Evolutionary conservation across 495 filamentous ascomycete genomes (phyloP), one percentile per base, ranked within the genome.

Genomic region (Trichodelitschia bisporula): DNA sequence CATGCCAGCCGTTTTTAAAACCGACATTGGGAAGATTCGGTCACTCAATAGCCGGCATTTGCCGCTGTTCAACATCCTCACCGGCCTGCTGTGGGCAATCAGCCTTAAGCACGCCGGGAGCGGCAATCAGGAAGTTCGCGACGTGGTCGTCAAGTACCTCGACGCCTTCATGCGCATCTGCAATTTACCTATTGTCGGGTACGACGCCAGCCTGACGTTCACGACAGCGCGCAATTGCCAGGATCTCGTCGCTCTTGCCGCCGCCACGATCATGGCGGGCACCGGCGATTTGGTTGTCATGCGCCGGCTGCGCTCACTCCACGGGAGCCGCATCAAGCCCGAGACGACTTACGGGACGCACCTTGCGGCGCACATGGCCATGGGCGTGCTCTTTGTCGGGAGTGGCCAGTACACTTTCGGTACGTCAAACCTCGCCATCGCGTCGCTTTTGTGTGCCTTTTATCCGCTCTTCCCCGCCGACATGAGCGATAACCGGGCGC

Each of bases 301-400:
- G 45, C 69, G 89, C n/a, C 66, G 83, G 10, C 60, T 99, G 15
- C 70, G 86, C 3, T 68, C 69, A 17, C 64, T 93, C 20, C 86
- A 95, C 41, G 83, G 82, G 11, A n/a, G n/a, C n/a, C 67, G 84
- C n/a, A 65, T 79, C 28, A 75, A 91, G 33, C 46, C 63, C 2
- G 79, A 83, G 30, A 84, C 72, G 2, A 69, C 82, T 0, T 99
- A 89, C 42, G 86, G 86, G 30, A 89, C 78, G 35, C 84, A 99
- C 44, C 64, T 95, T 40, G 89, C 86, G 9, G 64, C 71, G 2
- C 89, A 99, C 46, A 69, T 93, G 45, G 83, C 86, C 2, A 70
- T 95, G 30, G 86, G 86, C 14, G 63, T 76, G 24, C 61, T 99
- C 6, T 99, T 95, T 49, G 56, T 99, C 18, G 86, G 77, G 13